Conservation (phyloP, 139 green algal genomes). For the Haematococcus lacustris region DNA sequence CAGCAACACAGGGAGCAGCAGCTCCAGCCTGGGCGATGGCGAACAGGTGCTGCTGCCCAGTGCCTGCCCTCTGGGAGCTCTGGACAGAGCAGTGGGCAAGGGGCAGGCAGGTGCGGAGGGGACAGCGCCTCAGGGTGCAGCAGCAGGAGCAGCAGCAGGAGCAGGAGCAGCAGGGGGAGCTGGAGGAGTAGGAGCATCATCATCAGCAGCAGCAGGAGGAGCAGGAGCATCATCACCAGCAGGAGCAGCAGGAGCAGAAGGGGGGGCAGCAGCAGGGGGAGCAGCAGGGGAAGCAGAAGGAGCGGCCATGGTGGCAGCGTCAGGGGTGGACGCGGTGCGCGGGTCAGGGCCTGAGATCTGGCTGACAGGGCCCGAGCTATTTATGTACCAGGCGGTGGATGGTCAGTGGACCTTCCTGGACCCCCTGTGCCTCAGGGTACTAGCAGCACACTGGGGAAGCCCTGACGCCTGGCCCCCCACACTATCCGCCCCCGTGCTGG, state of each 20-base stretch:
- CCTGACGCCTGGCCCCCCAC: constrained; percentile 45
- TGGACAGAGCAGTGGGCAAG: too few relatives aligned
- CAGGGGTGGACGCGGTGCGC: too few relatives aligned
- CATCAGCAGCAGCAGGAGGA: too few relatives aligned
- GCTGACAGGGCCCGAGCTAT: too few relatives aligned
- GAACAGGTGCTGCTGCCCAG: too few relatives aligned
- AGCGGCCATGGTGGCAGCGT: not conserved
- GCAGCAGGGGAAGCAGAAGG: not conserved
- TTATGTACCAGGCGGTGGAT: constrained; percentile 51
- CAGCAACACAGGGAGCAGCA: too few relatives aligned
- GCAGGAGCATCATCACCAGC: too few relatives aligned
- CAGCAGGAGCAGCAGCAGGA: not conserved
- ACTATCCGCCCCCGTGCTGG: constrained; percentile 51
- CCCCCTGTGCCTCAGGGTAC: constrained; percentile 56
- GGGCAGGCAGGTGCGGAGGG: too few relatives aligned
- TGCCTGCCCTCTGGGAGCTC: too few relatives aligned
- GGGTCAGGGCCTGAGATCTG: too few relatives aligned
- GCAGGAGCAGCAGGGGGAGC: constrained; percentile 1
- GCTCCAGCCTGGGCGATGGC: too few relatives aligned
- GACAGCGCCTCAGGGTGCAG: not conserved
- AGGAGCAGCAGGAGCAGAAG: not conserved
- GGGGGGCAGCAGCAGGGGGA: not conserved
- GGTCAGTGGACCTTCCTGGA: constrained; percentile 74
- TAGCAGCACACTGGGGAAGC: constrained; percentile 44
- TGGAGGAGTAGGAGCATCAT: constrained; percentile 7